Percentiles rank a stretch among this genome's conserved stretches.
Conservation (phyloP, 23 red algal genomes). For the Gracilariopsis chorda region DNA sequence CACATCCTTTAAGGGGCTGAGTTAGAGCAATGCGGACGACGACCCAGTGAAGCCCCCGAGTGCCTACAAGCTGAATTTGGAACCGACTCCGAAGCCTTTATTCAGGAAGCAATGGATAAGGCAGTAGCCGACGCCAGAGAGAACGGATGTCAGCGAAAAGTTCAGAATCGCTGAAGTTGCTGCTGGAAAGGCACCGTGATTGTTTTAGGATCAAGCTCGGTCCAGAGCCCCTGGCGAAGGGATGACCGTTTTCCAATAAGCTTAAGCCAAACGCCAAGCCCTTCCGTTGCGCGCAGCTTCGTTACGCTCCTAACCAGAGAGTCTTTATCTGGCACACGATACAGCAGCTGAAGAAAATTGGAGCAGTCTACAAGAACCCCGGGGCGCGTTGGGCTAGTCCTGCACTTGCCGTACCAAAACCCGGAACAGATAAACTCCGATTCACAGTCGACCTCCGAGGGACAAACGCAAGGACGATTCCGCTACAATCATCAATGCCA, state of each 20-base stretch:
- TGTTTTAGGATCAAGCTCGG: slow-evolving; percentile 6
- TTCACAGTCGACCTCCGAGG: slow-evolving; percentile 17
- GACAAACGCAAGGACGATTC: not conserved
- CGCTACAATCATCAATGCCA: too few relatives aligned
- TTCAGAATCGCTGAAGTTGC: not conserved
- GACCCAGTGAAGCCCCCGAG: not conserved
- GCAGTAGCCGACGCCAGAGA: not conserved
- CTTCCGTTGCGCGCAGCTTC: not conserved
- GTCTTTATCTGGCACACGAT: slow-evolving; percentile 6
- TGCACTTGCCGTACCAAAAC: slow-evolving; percentile 3
- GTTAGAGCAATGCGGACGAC: not conserved
- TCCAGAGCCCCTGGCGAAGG: not conserved
- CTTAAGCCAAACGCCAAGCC: not conserved
- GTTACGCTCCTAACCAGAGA: not conserved
- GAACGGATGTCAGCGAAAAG: not conserved
- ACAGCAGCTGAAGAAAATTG: not conserved
- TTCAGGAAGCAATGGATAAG: not conserved
- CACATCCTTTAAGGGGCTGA: too few relatives aligned
- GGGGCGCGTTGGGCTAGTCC: not conserved
- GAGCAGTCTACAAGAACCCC: slow-evolving; percentile 21
- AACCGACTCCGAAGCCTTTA: not conserved
- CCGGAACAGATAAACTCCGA: not conserved
- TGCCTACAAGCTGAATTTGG: not conserved
- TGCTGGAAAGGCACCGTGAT: not conserved
- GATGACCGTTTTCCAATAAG: not conserved